Conservation (phyloP, 2,329 filamentous ascomycete genomes). For the Cryphonectria parasitica region DNA sequence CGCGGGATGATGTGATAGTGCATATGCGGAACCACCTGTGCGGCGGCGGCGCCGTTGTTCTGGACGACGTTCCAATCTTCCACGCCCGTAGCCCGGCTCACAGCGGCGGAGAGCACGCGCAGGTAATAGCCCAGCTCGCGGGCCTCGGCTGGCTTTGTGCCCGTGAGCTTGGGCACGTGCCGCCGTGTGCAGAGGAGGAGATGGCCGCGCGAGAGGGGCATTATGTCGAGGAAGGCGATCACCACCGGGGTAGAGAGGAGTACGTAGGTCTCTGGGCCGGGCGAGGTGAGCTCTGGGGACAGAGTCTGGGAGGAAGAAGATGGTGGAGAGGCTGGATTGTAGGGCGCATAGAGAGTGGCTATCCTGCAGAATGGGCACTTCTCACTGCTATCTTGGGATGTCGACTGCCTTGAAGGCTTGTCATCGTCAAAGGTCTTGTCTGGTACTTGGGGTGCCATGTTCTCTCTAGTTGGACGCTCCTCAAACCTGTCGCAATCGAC, state of each 20-base stretch:
- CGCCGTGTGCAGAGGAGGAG: constrained; percentile 77
- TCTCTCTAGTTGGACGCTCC: neutral
- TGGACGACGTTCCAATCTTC: constrained; percentile 95
- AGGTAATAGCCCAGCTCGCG: constrained; percentile 70
- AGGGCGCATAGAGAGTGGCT: constrained; percentile 52
- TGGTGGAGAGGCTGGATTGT: constrained; percentile 49
- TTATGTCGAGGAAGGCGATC: constrained; percentile 90
- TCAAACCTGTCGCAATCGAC: neutral
- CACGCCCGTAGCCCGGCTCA: constrained; percentile 70
- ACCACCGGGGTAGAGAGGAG: constrained; percentile 78
- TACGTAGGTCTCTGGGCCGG: constrained; percentile 58
- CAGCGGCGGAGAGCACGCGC: constrained; percentile 71
- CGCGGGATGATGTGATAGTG: constrained; percentile 95
- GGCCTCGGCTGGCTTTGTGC: constrained; percentile 66
- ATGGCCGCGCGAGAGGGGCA: constrained; percentile 84
- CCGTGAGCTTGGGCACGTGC: constrained; percentile 78
- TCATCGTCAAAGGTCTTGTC: constrained; percentile 21
- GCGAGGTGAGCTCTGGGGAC: constrained; percentile 41
- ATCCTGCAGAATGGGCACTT: constrained; percentile 69
- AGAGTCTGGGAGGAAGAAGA: constrained; percentile 40
- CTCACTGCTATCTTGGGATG: constrained; percentile 28
- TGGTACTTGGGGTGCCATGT: constrained; percentile 26
- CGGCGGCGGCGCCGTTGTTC: constrained; percentile 88
- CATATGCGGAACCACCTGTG: constrained; percentile 90
- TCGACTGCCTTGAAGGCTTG: constrained; percentile 16